phyloP scores from a whole-genome alignment of 169 alveolate species.

The Plasmodium yoelii region DNA sequence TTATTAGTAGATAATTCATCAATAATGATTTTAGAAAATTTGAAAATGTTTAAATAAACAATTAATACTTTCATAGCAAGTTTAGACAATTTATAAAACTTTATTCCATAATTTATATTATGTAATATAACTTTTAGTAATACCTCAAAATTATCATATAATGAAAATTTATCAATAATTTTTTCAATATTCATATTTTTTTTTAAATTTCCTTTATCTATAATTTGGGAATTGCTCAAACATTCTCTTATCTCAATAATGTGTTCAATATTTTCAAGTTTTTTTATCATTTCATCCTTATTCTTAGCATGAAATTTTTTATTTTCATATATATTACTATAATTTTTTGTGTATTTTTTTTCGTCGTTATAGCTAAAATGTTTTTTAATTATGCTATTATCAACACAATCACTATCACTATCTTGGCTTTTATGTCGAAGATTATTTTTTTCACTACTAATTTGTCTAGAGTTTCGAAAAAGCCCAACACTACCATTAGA shows the following conservation, averaged over 20 bases:
- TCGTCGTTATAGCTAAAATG: neutral
- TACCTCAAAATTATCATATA: constrained; percentile 58
- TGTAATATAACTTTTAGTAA: constrained; percentile 44
- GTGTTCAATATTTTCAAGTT: constrained; percentile 24
- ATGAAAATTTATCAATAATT: constrained; percentile 40
- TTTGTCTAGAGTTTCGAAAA: no score
- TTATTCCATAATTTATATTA: constrained; percentile 61
- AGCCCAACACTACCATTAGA: no score
- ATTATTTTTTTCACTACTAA: neutral
- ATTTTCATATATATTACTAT: neutral
- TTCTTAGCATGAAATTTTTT: neutral
- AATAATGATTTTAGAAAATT: constrained; percentile 57
- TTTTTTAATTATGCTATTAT: neutral
- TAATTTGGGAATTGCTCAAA: neutral
- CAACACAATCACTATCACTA: neutral
- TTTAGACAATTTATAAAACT: constrained; percentile 39
- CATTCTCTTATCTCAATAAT: constrained; percentile 6
- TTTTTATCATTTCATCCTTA: neutral
- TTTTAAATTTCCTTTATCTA: neutral
- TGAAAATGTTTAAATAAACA: constrained; percentile 37
- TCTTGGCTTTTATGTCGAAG: neutral
- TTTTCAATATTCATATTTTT: constrained; percentile 12
- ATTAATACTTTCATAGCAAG: constrained; percentile 48
- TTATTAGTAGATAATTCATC: constrained; percentile 52
- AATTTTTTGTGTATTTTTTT: neutral